Conservation (phyloP, 345 rosid species). For the Barbarea vulgaris region DNA sequence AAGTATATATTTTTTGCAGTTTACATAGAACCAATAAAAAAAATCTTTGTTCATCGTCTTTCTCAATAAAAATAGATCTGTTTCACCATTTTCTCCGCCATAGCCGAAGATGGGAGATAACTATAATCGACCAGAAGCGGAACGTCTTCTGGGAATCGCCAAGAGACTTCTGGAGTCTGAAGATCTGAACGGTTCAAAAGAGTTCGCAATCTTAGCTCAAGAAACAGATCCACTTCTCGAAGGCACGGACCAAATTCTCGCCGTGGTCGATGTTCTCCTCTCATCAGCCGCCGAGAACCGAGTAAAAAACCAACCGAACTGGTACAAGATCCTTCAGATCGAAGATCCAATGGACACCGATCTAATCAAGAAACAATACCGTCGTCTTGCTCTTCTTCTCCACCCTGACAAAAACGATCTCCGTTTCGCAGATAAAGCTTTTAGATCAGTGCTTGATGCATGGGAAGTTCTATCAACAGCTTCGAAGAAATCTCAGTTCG, state of each 20-base stretch:
- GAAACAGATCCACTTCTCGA: slow-evolving; percentile 86
- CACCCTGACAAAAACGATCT: slow-evolving; percentile 87
- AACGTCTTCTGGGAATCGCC: slow-evolving; percentile 83
- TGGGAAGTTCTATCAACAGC: slow-evolving; percentile 76
- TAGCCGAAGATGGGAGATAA: slow-evolving; percentile 38
- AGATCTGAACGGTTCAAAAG: slow-evolving; percentile 71
- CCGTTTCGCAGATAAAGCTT: slow-evolving; percentile 77
- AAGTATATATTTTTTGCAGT: too few relatives aligned
- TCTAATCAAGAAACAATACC: slow-evolving; percentile 78
- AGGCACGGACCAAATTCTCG: slow-evolving; percentile 88
- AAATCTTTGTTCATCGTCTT: too few relatives aligned
- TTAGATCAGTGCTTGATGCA: slow-evolving; percentile 78
- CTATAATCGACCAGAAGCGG: slow-evolving; percentile 61
- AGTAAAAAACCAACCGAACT: slow-evolving; percentile 62
- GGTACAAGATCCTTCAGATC: slow-evolving; percentile 84
- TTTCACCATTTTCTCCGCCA: too few relatives aligned
- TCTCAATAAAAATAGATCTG: too few relatives aligned
- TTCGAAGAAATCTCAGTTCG: slow-evolving; percentile 59
- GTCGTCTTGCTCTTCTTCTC: slow-evolving; percentile 78
- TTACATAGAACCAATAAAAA: too few relatives aligned
- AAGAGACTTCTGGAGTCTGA: slow-evolving; percentile 71
- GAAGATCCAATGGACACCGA: slow-evolving; percentile 56
- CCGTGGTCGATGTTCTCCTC: slow-evolving; percentile 76
- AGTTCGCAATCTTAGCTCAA: slow-evolving; percentile 79
- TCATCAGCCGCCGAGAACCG: slow-evolving; percentile 57